Evolutionary conservation across 2,329 filamentous ascomycete species (phyloP).

Genomic region (Cadophora gregata): DNA sequence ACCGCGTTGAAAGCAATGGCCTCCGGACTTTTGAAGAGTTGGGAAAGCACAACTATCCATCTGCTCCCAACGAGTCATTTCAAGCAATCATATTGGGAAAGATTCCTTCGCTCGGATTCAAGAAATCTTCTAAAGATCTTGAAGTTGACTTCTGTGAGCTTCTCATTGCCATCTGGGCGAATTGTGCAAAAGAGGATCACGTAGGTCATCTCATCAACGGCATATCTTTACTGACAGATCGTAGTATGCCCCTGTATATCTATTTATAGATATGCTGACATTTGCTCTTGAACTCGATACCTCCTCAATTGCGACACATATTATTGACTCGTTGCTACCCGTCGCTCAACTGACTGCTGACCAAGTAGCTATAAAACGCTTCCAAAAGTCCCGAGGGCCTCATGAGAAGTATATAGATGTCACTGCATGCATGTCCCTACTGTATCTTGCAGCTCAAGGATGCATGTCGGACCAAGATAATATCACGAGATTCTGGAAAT

Average conservation of each 20-base stretch:
- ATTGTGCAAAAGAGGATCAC: slow-evolving; percentile 66
- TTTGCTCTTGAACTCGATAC: slow-evolving; percentile 69
- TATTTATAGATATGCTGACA: slow-evolving; percentile 68
- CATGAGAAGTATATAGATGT: slow-evolving; percentile 65
- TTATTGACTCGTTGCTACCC: slow-evolving; percentile 63
- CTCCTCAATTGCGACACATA: slow-evolving; percentile 60
- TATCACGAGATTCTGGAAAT: slow-evolving; percentile 65
- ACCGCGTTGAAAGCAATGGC: slow-evolving; percentile 50
- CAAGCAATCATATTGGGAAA: slow-evolving; percentile 72
- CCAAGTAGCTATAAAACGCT: slow-evolving; percentile 54
- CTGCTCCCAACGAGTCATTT: slow-evolving; percentile 64
- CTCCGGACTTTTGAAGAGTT: slow-evolving; percentile 72
- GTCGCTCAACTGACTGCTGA: slow-evolving; percentile 63
- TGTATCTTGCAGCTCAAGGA: slow-evolving; percentile 67
- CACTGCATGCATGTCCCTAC: slow-evolving; percentile 65
- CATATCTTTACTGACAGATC: slow-evolving; percentile 26
- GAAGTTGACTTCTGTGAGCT: slow-evolving; percentile 68
- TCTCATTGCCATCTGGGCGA: slow-evolving; percentile 70
- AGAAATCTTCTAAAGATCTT: slow-evolving; percentile 55
- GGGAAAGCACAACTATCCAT: slow-evolving; percentile 68
- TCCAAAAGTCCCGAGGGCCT: slow-evolving; percentile 51
- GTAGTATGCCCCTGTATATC: slow-evolving; percentile 66
- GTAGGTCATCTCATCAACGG: slow-evolving; percentile 29
- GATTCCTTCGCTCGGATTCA: slow-evolving; percentile 62
- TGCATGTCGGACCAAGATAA: slow-evolving; percentile 52